A percentile compares a stretch with the other conserved stretches of the same genome.
Evolutionary conservation across 2,329 filamentous ascomycete genomes (phyloP).

Genomic region (Colletotrichum sp.): DNA sequence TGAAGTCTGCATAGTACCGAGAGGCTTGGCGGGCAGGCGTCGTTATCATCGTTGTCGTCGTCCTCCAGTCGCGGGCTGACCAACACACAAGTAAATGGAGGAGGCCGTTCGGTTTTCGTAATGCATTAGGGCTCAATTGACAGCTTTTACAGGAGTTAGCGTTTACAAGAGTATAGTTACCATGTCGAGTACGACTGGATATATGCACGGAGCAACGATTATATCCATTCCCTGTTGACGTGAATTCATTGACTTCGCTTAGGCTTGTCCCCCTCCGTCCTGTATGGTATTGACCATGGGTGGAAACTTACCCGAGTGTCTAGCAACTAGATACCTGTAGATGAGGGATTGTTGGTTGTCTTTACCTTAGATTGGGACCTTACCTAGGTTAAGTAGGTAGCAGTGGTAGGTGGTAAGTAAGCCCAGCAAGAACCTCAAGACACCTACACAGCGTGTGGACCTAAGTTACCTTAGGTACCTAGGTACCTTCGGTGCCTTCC

Average conservation of each 20-base stretch:
- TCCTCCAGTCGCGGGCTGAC: neutral
- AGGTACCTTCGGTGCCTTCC: no score
- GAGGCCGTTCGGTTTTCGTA: neutral
- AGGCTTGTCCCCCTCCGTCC: neutral
- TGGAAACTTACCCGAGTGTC: neutral
- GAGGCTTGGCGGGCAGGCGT: neutral
- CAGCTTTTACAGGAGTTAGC: neutral
- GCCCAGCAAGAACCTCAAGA: neutral
- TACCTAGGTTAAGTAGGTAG: neutral
- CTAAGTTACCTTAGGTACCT: no score
- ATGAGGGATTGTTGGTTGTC: neutral
- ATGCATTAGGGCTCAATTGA: neutral
- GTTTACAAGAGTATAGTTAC: neutral
- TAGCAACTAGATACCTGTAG: no score
- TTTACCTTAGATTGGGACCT: neutral
- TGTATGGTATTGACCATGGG: neutral
- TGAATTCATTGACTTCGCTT: neutral
- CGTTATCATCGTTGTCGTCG: neutral
- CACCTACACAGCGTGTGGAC: no score
- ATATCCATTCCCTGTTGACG: neutral
- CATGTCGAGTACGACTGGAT: neutral
- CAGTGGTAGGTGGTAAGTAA: neutral
- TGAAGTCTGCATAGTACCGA: neutral
- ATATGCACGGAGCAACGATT: neutral
- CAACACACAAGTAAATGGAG: neutral